Base-by-base conservation (phyloP, 2,329 filamentous ascomycete species). In the Thielaviopsis musarum region DNA sequence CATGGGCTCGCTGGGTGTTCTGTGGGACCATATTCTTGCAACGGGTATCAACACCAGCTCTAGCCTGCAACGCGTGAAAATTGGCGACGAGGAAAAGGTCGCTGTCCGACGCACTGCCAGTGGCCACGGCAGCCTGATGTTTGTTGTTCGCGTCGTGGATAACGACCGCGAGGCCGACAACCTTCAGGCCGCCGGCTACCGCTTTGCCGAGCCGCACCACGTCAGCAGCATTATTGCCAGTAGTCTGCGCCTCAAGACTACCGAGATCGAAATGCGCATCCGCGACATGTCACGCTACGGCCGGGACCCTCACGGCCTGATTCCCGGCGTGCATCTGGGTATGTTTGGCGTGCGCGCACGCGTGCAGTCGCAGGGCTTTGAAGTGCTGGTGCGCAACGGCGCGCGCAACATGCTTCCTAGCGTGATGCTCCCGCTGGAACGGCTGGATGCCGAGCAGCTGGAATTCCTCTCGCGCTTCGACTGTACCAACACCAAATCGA, bases 11-110 rank as follows among this genome's bases (percentile, higher is more conserved):
- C 70, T 87, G 7, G 88, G 88, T 5, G 74, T 81, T 10, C 73
- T 93, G 1, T 91, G 86, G 72, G 85, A 91, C 63, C 83, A 88
- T 64, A 85, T 93, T 6, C 71, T 91, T 22, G 75, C 79, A 1
- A 91, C 87, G 0, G 59, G 52, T 7, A 53, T 7, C 17, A 52
- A 57, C 28, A 52, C 54, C 19, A 45, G 51, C 38, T 22, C 38
- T 5, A 41, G 48, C 45, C 24, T 34, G 13, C 48, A 56, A 24
- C 28, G 48, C 52, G 30, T 34, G n/a, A 30, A 54, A 28, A 34
- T 54, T 5, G 70, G 71, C 26, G 62, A 73, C 13, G 69, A 69
- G 1, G 75, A 78, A 63, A 76, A 75, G 62, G 74, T 70, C 0
- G 56, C 70, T 30, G 59, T 63, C 19, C 59, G 64, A 4, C 64